Evolutionary conservation across 805 yeast species (phyloP).

Genomic region (Kodamaea leandrae): DNA sequence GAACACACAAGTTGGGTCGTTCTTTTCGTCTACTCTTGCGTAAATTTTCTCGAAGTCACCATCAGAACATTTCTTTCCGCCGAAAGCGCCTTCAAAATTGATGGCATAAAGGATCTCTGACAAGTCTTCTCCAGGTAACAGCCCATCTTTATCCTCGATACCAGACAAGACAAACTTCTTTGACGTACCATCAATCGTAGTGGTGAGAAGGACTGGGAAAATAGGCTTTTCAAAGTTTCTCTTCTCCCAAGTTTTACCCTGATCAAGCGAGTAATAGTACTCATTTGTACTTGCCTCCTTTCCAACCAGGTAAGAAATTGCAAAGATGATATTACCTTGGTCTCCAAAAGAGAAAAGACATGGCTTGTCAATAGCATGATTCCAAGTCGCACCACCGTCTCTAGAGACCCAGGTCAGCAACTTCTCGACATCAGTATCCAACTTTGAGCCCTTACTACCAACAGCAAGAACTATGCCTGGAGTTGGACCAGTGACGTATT

Average conservation of each 20-base stretch:
- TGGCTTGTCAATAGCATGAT: slow-evolving; percentile 49
- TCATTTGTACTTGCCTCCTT: slow-evolving; percentile 25
- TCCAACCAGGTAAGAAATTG: slow-evolving; percentile 42
- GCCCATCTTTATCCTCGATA: slow-evolving; percentile 15
- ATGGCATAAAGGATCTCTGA: slow-evolving; percentile 34
- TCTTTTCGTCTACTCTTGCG: slow-evolving; percentile 42
- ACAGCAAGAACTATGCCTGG: slow-evolving; percentile 46
- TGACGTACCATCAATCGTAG: slow-evolving; percentile 72
- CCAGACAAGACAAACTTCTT: slow-evolving; percentile 55
- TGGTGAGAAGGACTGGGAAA: slow-evolving; percentile 43
- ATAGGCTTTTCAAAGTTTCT: slow-evolving; percentile 46
- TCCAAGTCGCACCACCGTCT: slow-evolving; percentile 81
- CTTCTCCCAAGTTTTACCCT: slow-evolving; percentile 65
- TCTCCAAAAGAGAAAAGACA: slow-evolving; percentile 66
- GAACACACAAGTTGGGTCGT: slow-evolving; percentile 52
- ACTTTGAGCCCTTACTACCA: slow-evolving; percentile 30
- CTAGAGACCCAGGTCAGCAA: slow-evolving; percentile 59
- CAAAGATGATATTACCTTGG: slow-evolving; percentile 69
- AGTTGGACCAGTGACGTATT: slow-evolving; percentile 48
- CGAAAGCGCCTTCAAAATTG: slow-evolving; percentile 59
- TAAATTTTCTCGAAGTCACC: slow-evolving; percentile 65
- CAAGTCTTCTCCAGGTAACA: slow-evolving; percentile 3
- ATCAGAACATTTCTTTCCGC: slow-evolving; percentile 41
- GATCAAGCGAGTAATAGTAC: slow-evolving; percentile 62
- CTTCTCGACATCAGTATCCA: slow-evolving; percentile 14